Conservation (phyloP, 306 rosid genomes). For the Heteromeles arbutifolia region DNA sequence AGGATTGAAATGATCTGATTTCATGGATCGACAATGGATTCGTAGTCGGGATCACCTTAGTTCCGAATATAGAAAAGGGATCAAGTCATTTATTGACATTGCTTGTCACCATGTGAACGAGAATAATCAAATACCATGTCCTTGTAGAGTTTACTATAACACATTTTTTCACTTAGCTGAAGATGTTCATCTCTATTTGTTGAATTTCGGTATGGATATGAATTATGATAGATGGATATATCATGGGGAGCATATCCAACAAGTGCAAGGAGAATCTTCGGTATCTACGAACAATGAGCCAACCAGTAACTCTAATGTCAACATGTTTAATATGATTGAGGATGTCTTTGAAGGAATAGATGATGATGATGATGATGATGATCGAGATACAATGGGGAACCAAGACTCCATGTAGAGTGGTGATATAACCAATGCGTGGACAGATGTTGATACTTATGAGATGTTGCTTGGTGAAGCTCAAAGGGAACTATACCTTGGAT, state of each 20-base stretch:
- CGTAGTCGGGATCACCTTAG: not conserved
- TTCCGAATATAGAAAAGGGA: not conserved
- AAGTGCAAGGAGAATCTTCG: not conserved
- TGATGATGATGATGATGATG: too few relatives aligned
- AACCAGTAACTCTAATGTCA: not conserved
- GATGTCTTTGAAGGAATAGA: not conserved
- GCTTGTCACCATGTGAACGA: not conserved
- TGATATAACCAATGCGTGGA: not conserved
- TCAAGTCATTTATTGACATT: not conserved
- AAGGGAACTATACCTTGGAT: not conserved
- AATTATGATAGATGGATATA: not conserved
- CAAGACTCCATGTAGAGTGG: not conserved
- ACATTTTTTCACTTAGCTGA: too few relatives aligned
- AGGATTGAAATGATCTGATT: too few relatives aligned
- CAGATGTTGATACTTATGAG: not conserved
- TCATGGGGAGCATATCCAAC: not conserved
- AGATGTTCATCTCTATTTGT: not conserved
- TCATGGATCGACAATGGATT: not conserved
- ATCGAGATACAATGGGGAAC: not conserved
- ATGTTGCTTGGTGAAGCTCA: not conserved
- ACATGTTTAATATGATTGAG: not conserved
- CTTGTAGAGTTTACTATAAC: not conserved
- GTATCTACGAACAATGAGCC: not conserved
- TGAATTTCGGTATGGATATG: not conserved
- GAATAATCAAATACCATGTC: not conserved